Evolutionary conservation across 805 yeast genomes (phyloP), one percentile per base, ranked within the genome.

Genomic region (Torulaspora maleeae): DNA sequence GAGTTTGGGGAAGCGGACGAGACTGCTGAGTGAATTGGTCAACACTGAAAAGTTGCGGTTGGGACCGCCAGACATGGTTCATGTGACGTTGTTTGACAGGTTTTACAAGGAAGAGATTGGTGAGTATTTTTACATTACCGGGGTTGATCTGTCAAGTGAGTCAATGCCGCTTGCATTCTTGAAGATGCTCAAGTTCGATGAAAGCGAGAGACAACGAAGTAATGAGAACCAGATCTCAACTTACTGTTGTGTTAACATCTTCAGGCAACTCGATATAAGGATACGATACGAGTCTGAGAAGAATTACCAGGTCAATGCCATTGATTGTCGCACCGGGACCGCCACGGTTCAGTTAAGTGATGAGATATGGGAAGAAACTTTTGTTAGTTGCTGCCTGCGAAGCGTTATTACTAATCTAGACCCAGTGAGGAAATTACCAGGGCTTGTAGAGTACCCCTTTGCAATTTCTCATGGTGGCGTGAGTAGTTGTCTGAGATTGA

Each of bases 61-160:
- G 17, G 95, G 95, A 0, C 86, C 89, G 2, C 83, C 89, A 3
- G 95, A 86, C 63, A 67, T 85, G 46, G 79, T 56, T 39, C 57
- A 74, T 53, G 52, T 72, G n/a, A 65, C 76, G n/a, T 60, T 64
- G 27, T 68, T 68, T 45, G 73, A 76, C 37, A 70, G 68, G 45
- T 66, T 71, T 37, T 61, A 69, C 15, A 50, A 45, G 30, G 71
- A 73, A 44, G 83, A 79, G 47, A 65, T 69, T 11, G 79, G 83
- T 1, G 72, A 71, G 41, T 77, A 74, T 43, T 79, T 75, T 48
- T 72, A 68, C 49, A 59, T 72, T 22, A 69, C 72, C 1, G 81
- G 82, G 3, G 54, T 77, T 17, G 77, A 75, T 51, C 60, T 70
- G 1, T 70, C 78, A 0, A 69, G 75, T 3, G 61, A 67, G 12